Evolutionary conservation across 192 early-diverging fungal genomes (phyloP), one percentile per base, ranked within the genome.

Genomic region (Jimgerdemannia lactiflua): DNA sequence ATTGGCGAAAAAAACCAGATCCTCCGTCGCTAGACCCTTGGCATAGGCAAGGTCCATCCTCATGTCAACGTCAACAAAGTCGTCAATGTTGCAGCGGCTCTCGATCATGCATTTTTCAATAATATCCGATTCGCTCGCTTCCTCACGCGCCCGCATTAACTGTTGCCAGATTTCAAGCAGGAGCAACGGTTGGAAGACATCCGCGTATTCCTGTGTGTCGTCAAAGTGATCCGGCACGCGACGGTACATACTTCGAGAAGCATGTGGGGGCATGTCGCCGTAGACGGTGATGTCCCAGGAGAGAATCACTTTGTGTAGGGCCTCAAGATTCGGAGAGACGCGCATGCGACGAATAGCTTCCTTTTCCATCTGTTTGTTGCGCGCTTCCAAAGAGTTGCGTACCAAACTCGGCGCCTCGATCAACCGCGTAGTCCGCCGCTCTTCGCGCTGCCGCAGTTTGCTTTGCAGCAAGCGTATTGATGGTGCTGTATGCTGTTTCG

Each of bases 161-260:
- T 95, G 92, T 70, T 91, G 83, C 96, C 95, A 97, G 71, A 89
- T 86, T 78, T 99, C 97, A 3, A 95, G 82, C 43, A 95, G 74
- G 44, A 97, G 70, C 64, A 98, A 78, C 0, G 95, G 96, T 79
- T 96, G 95, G 79, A 98, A 93, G 3, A 84, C 79, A 19, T 70
- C 68, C 3, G 76, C 76, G 75, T 98, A 99, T 64, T 91, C 80
- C 39, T 83, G 75, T 4, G 83, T 79, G 20, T 81, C 77, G 3
- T 83, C 71, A 73, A 95, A 98, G 10, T 19, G 74, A 39, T 89
- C 81, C 1, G 90, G 89, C 4, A 98, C 89, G 7, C 64, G 72
- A 59, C 49, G 49, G 1, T 68, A 44, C 63, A 89, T 80, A 29
- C 71, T 43, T 4, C 77, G 43, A 14, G 42, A 42, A 3, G 42